Percentiles rank a stretch among this genome's conserved stretches.
Evolutionary conservation across 345 rosid genomes (phyloP).

Genomic region (Odontarrhena argentea): DNA sequence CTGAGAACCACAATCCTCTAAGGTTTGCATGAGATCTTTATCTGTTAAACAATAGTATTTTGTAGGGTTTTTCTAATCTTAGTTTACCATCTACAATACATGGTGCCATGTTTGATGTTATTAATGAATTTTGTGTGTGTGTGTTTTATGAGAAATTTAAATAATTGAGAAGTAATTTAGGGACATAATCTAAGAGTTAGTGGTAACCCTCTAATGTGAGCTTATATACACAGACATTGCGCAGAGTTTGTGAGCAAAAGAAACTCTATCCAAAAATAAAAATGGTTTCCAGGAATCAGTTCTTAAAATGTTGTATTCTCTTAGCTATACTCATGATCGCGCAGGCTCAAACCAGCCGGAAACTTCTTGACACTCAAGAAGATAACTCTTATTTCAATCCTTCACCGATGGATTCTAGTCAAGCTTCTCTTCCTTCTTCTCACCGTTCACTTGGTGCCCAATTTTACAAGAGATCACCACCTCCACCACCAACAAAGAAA

Average conservation of each 20-base stretch:
- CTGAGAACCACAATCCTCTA: too few relatives aligned
- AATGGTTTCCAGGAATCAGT: conserved; percentile 26
- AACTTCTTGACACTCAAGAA: conserved; percentile 9
- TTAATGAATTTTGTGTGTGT: too few relatives aligned
- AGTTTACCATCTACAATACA: too few relatives aligned
- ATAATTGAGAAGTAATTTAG: not conserved
- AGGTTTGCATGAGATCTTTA: too few relatives aligned
- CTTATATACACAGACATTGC: not conserved
- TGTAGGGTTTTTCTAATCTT: too few relatives aligned
- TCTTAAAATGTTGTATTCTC: conserved; percentile 23
- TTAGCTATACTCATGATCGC: conserved; percentile 20
- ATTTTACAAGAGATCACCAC: conserved; percentile 23
- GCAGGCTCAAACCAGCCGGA: conserved; percentile 27
- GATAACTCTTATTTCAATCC: conserved; percentile 1
- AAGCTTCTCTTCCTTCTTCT: conserved; percentile 17
- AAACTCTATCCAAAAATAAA: not conserved
- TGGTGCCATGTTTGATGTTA: too few relatives aligned
- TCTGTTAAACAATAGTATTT: too few relatives aligned
- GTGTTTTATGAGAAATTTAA: too few relatives aligned
- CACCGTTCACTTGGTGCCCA: conserved; percentile 35
- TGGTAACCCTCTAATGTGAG: conserved; percentile 19
- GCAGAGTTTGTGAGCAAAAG: not conserved
- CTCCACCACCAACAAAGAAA: conserved; percentile 23
- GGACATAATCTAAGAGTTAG: not conserved
- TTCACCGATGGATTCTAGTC: conserved; percentile 3